These are phyloP conservation scores for Pistacia vera DNA, from an alignment of 345 rosid genomes.

Conservation along the genomic window DNA sequence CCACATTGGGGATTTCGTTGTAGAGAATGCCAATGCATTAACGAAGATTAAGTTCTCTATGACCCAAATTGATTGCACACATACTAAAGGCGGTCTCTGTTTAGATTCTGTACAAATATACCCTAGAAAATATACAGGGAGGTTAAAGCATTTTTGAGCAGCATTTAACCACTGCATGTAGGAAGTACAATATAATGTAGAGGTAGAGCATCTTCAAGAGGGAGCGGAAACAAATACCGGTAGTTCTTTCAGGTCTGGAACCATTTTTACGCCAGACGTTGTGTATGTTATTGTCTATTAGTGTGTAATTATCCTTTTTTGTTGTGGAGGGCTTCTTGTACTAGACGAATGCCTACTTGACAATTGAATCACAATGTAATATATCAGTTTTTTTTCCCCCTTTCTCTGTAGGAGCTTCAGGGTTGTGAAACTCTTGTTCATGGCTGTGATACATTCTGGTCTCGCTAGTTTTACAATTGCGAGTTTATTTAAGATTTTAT, in stretches of 20 bases:
- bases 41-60: conserved; percentile 75
- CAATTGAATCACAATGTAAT: not conserved
- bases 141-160: conserved; percentile 59
- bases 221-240: not conserved
- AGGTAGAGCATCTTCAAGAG: conserved; percentile 21
- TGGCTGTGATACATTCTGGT: not conserved
- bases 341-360: conserved; percentile 1
- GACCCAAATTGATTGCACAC: conserved; percentile 98
- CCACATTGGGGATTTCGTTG: conserved; percentile 86
- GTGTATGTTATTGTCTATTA: not conserved
- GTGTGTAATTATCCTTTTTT: not conserved
- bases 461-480: too few species aligned
- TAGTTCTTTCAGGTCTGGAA: conserved; percentile 8
- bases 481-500: too few species aligned
- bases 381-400: not conserved
- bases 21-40: conserved; percentile 28
- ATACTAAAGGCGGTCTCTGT: conserved; percentile 95
- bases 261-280: not conserved
- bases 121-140: conserved; percentile 65
- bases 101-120: conserved; percentile 73
- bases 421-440: too few species aligned
- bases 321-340: not conserved
- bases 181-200: conserved; percentile 8
- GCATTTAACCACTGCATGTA: conserved; percentile 29
- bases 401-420: not conserved